Percentiles rank a stretch among this genome's conserved stretches.
Conservation (phyloP, 2,329 filamentous ascomycete genomes). For the Colletotrichum viniferum region DNA sequence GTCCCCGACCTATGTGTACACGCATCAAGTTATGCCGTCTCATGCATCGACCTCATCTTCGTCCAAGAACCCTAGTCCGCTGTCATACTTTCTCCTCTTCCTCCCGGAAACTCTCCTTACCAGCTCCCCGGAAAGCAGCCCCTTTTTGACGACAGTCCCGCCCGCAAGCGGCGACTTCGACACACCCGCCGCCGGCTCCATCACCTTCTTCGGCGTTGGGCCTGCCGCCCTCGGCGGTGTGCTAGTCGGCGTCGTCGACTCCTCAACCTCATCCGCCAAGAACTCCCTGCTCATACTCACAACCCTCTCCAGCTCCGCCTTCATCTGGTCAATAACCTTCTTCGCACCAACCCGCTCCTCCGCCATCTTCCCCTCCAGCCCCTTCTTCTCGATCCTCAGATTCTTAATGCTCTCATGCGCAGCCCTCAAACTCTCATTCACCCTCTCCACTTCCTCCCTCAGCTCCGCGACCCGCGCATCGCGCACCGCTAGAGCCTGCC, state of each 20-base stretch:
- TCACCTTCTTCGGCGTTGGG: not conserved
- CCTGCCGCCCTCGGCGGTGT: not conserved
- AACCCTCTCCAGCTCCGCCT: constrained; percentile 54
- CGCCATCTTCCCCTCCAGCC: constrained; percentile 37
- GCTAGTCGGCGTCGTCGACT: not conserved
- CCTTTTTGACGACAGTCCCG: constrained; percentile 23
- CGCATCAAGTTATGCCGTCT: not conserved
- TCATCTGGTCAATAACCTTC: constrained; percentile 53
- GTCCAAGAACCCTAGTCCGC: constrained; percentile 59
- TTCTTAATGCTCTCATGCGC: constrained; percentile 51
- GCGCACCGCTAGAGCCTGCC: constrained; percentile 51
- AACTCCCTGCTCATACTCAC: constrained; percentile 51
- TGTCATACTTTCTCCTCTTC: constrained; percentile 57
- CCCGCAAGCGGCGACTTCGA: constrained; percentile 20
- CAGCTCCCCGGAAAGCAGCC: constrained; percentile 30
- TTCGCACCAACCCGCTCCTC: constrained; percentile 44
- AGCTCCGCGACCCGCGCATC: constrained; percentile 57
- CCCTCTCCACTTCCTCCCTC: constrained; percentile 49
- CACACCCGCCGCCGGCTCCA: not conserved
- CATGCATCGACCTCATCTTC: constrained; percentile 51
- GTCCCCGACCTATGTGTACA: not conserved
- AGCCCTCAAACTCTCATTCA: constrained; percentile 47
- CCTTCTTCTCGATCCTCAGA: constrained; percentile 51
- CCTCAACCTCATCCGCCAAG: constrained; percentile 32
- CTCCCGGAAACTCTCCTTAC: constrained; percentile 34